These are phyloP conservation scores for Blastobotrys capitulatus DNA, from an alignment of 1,139 yeast genomes.

Conservation along the genomic window DNA sequence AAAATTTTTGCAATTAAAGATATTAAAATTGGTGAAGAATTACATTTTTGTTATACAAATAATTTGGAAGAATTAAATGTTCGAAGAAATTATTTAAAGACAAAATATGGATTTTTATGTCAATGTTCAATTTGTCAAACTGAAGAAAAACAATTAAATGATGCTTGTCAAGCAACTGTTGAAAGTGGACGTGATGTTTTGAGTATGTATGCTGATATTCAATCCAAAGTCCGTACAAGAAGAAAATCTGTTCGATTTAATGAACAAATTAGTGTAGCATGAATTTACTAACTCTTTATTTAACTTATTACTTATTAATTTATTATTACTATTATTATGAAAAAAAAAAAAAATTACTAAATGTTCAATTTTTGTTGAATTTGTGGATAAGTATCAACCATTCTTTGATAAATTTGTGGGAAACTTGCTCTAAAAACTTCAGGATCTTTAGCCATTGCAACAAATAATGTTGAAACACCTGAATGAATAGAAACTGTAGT, in stretches of 20 bases:
- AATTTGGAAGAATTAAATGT: slow-evolving; percentile 58
- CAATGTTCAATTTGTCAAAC: slow-evolving; percentile 58
- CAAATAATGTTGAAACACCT: slow-evolving; percentile 81
- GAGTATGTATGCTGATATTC: slow-evolving; percentile 4
- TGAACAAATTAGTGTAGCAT: slow-evolving; percentile 36
- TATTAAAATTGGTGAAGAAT: slow-evolving; percentile 60
- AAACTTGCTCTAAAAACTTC: slow-evolving; percentile 74
- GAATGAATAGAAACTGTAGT: slow-evolving; percentile 69
- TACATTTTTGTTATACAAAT: slow-evolving; percentile 65
- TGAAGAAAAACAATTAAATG: slow-evolving; percentile 39
- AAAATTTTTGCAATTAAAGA: slow-evolving; percentile 55
- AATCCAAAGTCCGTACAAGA: slow-evolving; percentile 27
- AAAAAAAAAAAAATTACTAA: neutral
- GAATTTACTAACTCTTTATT: neutral
- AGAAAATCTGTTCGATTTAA: slow-evolving; percentile 72
- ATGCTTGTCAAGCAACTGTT: slow-evolving; percentile 16
- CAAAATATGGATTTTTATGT: slow-evolving; percentile 85
- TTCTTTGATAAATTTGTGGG: slow-evolving; percentile 67
- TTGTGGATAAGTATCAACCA: slow-evolving; percentile 69
- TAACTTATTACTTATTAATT: neutral
- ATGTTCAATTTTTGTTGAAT: slow-evolving; percentile 44
- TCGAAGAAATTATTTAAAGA: slow-evolving; percentile 61
- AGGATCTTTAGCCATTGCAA: slow-evolving; percentile 84
- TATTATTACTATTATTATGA: neutral
- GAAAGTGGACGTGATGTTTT: slow-evolving; percentile 3